Conservation (phyloP, 2,329 filamentous ascomycete species). For the Sclerotinia minor region DNA sequence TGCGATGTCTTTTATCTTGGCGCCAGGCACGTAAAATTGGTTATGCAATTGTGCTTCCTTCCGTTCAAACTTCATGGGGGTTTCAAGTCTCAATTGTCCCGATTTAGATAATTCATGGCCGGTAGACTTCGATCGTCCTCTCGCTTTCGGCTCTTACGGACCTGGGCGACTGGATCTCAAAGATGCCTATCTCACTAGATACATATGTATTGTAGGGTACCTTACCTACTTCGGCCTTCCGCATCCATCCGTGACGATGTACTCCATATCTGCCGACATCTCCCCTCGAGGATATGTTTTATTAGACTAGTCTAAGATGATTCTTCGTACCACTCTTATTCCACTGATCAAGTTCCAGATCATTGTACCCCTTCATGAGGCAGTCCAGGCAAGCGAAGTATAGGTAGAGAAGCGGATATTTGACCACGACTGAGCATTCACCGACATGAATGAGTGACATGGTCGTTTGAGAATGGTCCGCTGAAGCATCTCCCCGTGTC, state of each 20-base stretch:
- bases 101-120: conserved; percentile 9
- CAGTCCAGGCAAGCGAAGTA: conserved; percentile 12
- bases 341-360: conserved; percentile 12
- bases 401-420: conserved; percentile 11
- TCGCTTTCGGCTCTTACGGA: conserved; percentile 18
- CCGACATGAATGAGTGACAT: conserved; percentile 20
- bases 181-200: neutral
- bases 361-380: conserved; percentile 2
- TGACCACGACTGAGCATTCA: conserved; percentile 13
- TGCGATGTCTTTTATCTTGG: neutral
- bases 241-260: conserved; percentile 6
- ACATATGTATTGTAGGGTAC: conserved; percentile 15
- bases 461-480: conserved; percentile 21
- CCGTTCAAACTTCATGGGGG: neutral
- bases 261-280: conserved; percentile 15
- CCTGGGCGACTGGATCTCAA: neutral
- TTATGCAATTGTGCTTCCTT: conserved; percentile 6
- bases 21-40: neutral
- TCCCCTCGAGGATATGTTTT: neutral
- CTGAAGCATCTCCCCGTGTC: conserved; percentile 1
- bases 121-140: conserved; percentile 17
- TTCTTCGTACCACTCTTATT: neutral
- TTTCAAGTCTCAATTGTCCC: conserved; percentile 1
- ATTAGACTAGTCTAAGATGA: neutral
- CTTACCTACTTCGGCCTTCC: conserved; percentile 13